phyloP scores from a whole-genome alignment of 805 yeast species.

The Lipomyces sp. region DNA sequence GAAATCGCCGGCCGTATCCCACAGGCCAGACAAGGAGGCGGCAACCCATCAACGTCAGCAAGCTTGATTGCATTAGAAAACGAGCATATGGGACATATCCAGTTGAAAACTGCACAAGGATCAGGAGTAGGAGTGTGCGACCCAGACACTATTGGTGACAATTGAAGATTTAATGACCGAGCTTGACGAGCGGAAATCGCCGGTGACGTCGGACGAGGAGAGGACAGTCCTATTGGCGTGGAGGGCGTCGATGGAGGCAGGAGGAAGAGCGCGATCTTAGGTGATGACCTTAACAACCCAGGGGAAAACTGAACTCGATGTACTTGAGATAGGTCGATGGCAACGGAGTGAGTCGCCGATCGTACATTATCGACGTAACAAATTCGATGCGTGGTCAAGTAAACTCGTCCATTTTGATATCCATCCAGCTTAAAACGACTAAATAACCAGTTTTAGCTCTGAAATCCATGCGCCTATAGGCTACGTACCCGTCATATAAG shows the following conservation, averaged over 20 bases:
- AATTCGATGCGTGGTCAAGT: constrained; percentile 72
- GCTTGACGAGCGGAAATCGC: not conserved
- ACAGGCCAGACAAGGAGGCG: constrained; percentile 62
- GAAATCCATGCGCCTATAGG: not conserved
- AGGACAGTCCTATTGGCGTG: not conserved
- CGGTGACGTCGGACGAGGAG: constrained; percentile 17
- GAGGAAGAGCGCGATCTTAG: constrained; percentile 61
- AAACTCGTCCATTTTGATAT: constrained; percentile 75
- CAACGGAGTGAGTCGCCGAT: constrained; percentile 53
- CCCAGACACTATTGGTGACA: constrained; percentile 11
- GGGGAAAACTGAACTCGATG: constrained; percentile 37
- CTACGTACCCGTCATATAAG: constrained; percentile 63
- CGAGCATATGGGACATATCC: constrained; percentile 94
- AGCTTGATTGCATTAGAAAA: constrained; percentile 57
- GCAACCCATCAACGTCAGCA: constrained; percentile 42
- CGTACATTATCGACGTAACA: constrained; percentile 66
- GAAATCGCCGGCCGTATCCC: constrained; percentile 56
- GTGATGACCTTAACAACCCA: constrained; percentile 75
- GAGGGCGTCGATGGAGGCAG: not conserved
- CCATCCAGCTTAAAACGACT: constrained; percentile 63
- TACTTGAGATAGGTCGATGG: constrained; percentile 53
- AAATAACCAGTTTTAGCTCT: not conserved
- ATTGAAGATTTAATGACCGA: constrained; percentile 1
- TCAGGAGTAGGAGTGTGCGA: constrained; percentile 16
- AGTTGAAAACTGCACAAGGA: constrained; percentile 45